Evolutionary conservation across 192 early-diverging fungal genomes (phyloP).

Genomic region (Backusella sp.): DNA sequence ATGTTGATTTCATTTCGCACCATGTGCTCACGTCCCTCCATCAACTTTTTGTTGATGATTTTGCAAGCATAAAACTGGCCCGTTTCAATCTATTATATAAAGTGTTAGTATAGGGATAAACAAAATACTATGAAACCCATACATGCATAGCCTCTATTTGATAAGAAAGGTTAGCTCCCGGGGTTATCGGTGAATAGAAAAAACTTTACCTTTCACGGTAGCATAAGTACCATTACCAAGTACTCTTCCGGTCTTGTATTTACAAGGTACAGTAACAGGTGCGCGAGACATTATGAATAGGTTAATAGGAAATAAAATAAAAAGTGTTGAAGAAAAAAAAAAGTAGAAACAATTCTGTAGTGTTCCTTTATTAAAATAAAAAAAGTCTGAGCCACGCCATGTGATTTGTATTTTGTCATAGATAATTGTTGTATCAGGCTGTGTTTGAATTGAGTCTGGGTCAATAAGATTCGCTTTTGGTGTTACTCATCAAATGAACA

Average conservation of each 20-base stretch:
- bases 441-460: too few species aligned
- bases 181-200: background rate
- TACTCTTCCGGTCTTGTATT: slow-evolving; percentile 65
- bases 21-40: slow-evolving; percentile 67
- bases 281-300: background rate
- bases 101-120: background rate
- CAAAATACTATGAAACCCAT: slow-evolving; percentile 14
- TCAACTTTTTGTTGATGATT: slow-evolving; percentile 73
- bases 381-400: background rate
- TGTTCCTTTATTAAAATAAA: background rate
- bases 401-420: background rate
- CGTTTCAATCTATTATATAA: slow-evolving; percentile 53
- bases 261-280: slow-evolving; percentile 45
- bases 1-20: slow-evolving; percentile 75
- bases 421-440: too few species aligned
- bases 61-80: slow-evolving; percentile 76
- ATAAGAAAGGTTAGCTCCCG: background rate
- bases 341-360: background rate
- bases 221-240: slow-evolving; percentile 70
- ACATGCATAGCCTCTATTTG: slow-evolving; percentile 53
- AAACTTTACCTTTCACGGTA: slow-evolving; percentile 58
- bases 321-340: background rate
- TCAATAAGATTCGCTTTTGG: too few species aligned
- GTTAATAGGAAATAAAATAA: background rate
- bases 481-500: too few species aligned